A percentile compares a stretch with the other conserved stretches of the same genome.
Conservation (phyloP, 2,329 filamentous ascomycete species). For the Pyricularia sp. region DNA sequence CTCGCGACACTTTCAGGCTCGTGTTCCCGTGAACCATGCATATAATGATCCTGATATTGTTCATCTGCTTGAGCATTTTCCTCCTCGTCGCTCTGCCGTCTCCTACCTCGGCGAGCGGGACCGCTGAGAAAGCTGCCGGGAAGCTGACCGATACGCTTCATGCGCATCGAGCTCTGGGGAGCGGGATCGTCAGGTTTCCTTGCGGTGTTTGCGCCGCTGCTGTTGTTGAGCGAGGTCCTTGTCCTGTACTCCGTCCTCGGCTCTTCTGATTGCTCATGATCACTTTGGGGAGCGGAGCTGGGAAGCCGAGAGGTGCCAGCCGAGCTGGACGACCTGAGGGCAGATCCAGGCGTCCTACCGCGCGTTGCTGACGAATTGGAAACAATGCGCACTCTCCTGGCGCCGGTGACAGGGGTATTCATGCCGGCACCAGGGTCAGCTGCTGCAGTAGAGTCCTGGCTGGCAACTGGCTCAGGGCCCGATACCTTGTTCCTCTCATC, state of each 20-base stretch:
- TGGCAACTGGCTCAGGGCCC: constrained; percentile 6
- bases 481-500: constrained; percentile 19
- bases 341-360: constrained; percentile 24
- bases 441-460: not conserved
- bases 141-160: constrained; percentile 68
- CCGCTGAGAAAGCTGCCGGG: constrained; percentile 72
- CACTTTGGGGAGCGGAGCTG: constrained; percentile 27
- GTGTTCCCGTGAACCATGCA: constrained; percentile 7
- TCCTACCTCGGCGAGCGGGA: constrained; percentile 65
- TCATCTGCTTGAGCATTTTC: constrained; percentile 21
- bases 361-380: constrained; percentile 40
- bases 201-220: constrained; percentile 38
- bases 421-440: constrained; percentile 24
- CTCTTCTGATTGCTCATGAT: constrained; percentile 37
- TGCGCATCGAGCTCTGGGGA: constrained; percentile 63
- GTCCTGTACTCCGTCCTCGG: constrained; percentile 40
- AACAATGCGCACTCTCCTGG: constrained; percentile 45
- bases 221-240: constrained; percentile 19
- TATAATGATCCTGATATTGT: constrained; percentile 20
- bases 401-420: constrained; percentile 43
- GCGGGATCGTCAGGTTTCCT: constrained; percentile 47
- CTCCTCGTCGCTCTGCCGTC: constrained; percentile 53
- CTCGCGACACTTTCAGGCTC: constrained; percentile 30
- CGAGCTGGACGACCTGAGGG: constrained; percentile 23
- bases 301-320: constrained; percentile 21